A percentile compares a stretch with the other conserved stretches of the same genome.
Conservation (phyloP, 75 land plant species). For the Pinus taeda region DNA sequence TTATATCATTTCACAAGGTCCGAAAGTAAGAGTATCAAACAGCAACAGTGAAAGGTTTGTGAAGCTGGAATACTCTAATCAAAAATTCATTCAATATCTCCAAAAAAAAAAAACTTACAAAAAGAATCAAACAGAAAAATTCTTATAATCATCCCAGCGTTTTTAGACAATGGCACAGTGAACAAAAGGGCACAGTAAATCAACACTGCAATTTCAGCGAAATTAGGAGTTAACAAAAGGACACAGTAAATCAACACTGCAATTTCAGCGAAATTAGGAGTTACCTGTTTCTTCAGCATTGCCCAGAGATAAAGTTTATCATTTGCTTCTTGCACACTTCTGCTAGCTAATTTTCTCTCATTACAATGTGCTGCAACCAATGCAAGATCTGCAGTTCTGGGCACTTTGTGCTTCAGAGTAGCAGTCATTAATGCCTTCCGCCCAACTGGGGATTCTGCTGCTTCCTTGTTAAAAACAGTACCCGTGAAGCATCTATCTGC, state of each 20-base stretch:
- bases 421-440: constrained; percentile 55
- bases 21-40: too few species aligned
- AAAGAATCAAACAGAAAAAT: background rate
- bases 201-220: background rate
- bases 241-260: background rate
- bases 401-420: constrained; percentile 63
- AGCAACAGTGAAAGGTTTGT: too few species aligned
- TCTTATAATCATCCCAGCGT: background rate
- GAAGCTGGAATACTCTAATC: too few species aligned
- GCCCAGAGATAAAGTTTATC: constrained; percentile 82
- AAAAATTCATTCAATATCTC: too few species aligned
- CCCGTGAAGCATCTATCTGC: constrained; percentile 61
- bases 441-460: constrained; percentile 38
- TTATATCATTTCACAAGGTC: too few species aligned
- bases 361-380: constrained; percentile 81
- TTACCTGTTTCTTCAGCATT: constrained; percentile 78
- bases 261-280: background rate
- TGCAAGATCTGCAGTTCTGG: constrained; percentile 42
- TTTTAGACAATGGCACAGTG: background rate
- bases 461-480: constrained; percentile 40
- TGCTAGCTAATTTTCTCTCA: constrained; percentile 72
- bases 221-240: constrained; percentile 6
- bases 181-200: background rate
- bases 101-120: too few species aligned
- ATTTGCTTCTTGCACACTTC: constrained; percentile 74